Evolutionary conservation across 2,329 filamentous ascomycete species (phyloP), one percentile per base, ranked within the genome.

Genomic region (Calonectria pseudoturangicola): DNA sequence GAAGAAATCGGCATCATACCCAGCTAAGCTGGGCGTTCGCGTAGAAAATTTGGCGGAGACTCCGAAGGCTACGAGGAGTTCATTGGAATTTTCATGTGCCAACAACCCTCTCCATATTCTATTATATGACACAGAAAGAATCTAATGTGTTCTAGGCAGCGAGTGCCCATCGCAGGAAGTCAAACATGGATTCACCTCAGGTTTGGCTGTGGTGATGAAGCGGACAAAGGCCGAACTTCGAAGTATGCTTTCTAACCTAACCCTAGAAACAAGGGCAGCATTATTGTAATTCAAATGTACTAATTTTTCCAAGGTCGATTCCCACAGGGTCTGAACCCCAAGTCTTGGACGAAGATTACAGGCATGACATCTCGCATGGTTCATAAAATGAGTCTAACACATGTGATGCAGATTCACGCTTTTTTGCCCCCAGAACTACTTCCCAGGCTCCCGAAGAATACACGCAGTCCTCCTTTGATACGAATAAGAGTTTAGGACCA

Each of bases 221-320:
- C 33, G 66, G 66, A 72, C 72, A n/a, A 74, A 69, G 28, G 25
- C 58, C 2, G 72, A 74, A 36, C 21, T 74, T 45, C 50, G 68
- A 28, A 56, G 72, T 72, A 70, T 25, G 71, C 33, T 36, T 50
- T 18, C 21, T 25, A 13, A 3, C 10, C 21, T 21, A 4, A 41
- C 2, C 15, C 16, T 4, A 41, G 13, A 9, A 16, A 39, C 21
- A 2, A n/a, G 47, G 13, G 8, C 36, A 15, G 7, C 1, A 18
- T 25, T 30, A 10, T 33, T 33, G 41, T 10, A 47, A 6, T 15
- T 9, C 18, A 3, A 7, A 4, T 2, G 13, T 67, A 28, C 62
- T 72, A 43, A 74, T 15, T 16, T 10, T 13, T 27, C n/a, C 4
- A 51, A 72, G 72, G 13, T 15, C 62, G 62, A 12, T 45, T 74